These are phyloP conservation scores for Austroboletus eburneus DNA, from an alignment of 768 basidiomycete species.

Conservation along the genomic window DNA sequence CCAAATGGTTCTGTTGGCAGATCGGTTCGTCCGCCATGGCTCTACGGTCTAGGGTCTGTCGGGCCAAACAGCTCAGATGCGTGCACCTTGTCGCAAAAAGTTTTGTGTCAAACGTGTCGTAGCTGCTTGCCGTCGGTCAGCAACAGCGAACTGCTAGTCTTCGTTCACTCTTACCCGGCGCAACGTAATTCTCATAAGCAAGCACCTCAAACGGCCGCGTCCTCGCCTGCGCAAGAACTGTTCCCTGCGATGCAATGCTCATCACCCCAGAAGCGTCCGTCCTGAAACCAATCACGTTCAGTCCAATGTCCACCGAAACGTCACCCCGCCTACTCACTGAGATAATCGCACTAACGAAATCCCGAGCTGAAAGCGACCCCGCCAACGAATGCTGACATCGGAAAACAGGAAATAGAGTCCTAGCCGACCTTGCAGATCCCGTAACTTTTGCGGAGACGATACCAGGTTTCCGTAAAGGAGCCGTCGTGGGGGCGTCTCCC, in stretches of 20 bases:
- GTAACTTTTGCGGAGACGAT: constrained; percentile 72
- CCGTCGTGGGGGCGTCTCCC: constrained; percentile 45
- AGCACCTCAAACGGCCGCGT: constrained; percentile 80
- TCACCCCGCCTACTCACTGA: constrained; percentile 47
- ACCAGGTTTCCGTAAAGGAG: constrained; percentile 84
- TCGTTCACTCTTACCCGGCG: constrained; percentile 58
- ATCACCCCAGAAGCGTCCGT: constrained; percentile 49
- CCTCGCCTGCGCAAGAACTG: constrained; percentile 63
- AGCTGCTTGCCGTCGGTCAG: constrained; percentile 29
- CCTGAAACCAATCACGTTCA: constrained; percentile 27
- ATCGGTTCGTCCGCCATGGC: constrained; percentile 2
- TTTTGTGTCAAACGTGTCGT: constrained; percentile 53
- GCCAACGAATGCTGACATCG: constrained; percentile 80
- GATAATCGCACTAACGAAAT: constrained; percentile 71
- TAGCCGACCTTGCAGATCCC: constrained; percentile 73
- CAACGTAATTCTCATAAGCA: constrained; percentile 66
- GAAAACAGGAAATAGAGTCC: constrained; percentile 90
- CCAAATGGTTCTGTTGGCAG: constrained; percentile 1
- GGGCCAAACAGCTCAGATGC: constrained; percentile 50
- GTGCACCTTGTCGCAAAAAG: constrained; percentile 55
- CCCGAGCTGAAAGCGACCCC: constrained; percentile 72
- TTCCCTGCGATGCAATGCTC: constrained; percentile 54
- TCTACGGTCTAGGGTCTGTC: constrained; percentile 33
- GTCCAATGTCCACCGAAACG: constrained; percentile 9
- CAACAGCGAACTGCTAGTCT: constrained; percentile 11